Percentiles rank a stretch among this genome's conserved stretches.
Conservation (phyloP, 1,139 yeast species). For the Scheffersomyces quercinus region DNA sequence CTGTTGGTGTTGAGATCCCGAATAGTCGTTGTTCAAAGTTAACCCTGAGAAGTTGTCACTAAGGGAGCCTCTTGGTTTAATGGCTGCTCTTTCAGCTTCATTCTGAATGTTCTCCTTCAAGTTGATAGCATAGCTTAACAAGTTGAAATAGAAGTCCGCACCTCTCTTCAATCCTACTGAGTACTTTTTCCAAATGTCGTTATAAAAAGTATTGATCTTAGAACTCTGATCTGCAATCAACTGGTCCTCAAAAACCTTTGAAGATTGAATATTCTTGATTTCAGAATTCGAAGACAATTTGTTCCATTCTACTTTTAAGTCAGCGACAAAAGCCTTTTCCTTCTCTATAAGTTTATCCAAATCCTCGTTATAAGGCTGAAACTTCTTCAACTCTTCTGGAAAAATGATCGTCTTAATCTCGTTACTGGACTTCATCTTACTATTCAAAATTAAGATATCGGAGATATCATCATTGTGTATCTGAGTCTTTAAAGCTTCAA, state of each 20-base stretch:
- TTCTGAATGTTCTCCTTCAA: constrained; percentile 1
- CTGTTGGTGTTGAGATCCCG: constrained; percentile 1
- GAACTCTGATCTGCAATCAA: constrained; percentile 27
- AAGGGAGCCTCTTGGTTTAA: constrained; percentile 3
- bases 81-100: constrained; percentile 1
- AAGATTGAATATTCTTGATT: constrained; percentile 37
- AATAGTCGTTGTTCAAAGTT: background rate
- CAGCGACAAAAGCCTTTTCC: constrained; percentile 58
- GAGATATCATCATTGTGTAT: constrained; percentile 88
- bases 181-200: constrained; percentile 60
- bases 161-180: constrained; percentile 64
- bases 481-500: constrained; percentile 65
- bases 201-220: constrained; percentile 48
- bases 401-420: constrained; percentile 65
- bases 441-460: constrained; percentile 68
- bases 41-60: constrained; percentile 3
- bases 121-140: constrained; percentile 18
- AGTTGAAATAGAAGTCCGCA: constrained; percentile 57
- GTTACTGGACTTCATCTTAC: constrained; percentile 53
- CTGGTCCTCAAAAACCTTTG: constrained; percentile 31
- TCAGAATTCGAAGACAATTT: constrained; percentile 48
- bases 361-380: constrained; percentile 65
- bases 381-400: constrained; percentile 74
- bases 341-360: constrained; percentile 66
- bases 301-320: constrained; percentile 60